A percentile compares a stretch with the other conserved stretches of the same genome.
Evolutionary conservation across 345 rosid species (phyloP).

Genomic region (Arabidopsis suecica): DNA sequence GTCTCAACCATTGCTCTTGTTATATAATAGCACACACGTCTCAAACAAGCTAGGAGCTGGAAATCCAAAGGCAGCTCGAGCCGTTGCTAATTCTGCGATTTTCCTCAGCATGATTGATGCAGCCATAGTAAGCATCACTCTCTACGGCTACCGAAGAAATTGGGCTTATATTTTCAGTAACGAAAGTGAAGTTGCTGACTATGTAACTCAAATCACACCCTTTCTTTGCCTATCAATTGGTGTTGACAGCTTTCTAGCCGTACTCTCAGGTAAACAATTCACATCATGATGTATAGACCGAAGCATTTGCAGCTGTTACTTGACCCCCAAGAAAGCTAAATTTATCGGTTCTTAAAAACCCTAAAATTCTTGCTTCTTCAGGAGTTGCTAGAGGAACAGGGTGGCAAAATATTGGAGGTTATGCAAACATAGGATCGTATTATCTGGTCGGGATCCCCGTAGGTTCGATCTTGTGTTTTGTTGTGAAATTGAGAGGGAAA

Average conservation of each 20-base stretch:
- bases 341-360: background rate
- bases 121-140: slow-evolving; percentile 36
- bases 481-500: slow-evolving; percentile 46
- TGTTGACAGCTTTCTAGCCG: slow-evolving; percentile 47
- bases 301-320: slow-evolving; percentile 17
- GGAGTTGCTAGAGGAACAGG: slow-evolving; percentile 76
- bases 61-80: slow-evolving; percentile 49
- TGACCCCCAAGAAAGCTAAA: slow-evolving; percentile 5
- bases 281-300: background rate
- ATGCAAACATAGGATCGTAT: slow-evolving; percentile 62
- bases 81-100: slow-evolving; percentile 41
- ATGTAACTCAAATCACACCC: slow-evolving; percentile 48
- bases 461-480: slow-evolving; percentile 53
- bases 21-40: slow-evolving; percentile 49
- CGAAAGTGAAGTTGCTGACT: slow-evolving; percentile 48
- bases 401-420: slow-evolving; percentile 69
- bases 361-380: slow-evolving; percentile 22
- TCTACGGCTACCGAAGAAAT: slow-evolving; percentile 39
- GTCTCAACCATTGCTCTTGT: background rate
- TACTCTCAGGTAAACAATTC: slow-evolving; percentile 47
- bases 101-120: slow-evolving; percentile 44
- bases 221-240: slow-evolving; percentile 43
- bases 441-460: slow-evolving; percentile 64
- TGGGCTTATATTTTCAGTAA: slow-evolving; percentile 51
- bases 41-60: slow-evolving; percentile 66